These are phyloP conservation scores for Pilasporangium apinafurcum DNA, from an alignment of 352 stramenopile genomes.

Conservation along the genomic window DNA sequence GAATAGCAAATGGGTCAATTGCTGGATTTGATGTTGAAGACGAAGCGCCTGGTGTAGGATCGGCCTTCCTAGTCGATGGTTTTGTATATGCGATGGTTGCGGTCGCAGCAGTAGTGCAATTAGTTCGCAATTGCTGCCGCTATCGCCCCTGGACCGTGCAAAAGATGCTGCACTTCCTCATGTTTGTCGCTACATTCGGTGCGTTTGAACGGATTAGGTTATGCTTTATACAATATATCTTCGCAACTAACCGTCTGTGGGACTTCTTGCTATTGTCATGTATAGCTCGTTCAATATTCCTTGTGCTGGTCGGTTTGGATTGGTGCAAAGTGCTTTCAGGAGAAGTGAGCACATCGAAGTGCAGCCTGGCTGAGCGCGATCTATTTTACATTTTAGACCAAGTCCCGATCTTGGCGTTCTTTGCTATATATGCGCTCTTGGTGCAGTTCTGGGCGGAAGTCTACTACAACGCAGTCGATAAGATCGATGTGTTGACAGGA, in stretches of 20 bases:
- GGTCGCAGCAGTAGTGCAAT: slow-evolving; percentile 46
- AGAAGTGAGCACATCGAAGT: slow-evolving; percentile 48
- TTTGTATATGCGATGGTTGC: slow-evolving; percentile 67
- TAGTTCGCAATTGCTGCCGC: slow-evolving; percentile 78
- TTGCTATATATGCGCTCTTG: slow-evolving; percentile 75
- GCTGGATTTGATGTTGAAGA: slow-evolving; percentile 11
- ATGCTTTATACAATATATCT: not conserved
- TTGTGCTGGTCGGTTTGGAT: slow-evolving; percentile 64
- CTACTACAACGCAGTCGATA: slow-evolving; percentile 85
- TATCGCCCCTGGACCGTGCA: slow-evolving; percentile 84
- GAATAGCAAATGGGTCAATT: too few species aligned
- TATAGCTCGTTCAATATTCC: slow-evolving; percentile 59
- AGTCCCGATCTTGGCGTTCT: slow-evolving; percentile 75
- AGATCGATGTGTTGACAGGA: slow-evolving; percentile 46
- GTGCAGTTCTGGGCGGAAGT: slow-evolving; percentile 87
- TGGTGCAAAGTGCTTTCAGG: slow-evolving; percentile 79
- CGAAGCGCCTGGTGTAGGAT: slow-evolving; percentile 40
- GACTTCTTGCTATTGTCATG: not conserved
- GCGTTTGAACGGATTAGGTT: not conserved
- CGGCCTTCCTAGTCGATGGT: slow-evolving; percentile 59
- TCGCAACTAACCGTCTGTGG: not conserved
- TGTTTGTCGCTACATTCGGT: slow-evolving; percentile 75
- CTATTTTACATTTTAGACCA: slow-evolving; percentile 86
- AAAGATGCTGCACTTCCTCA: slow-evolving; percentile 84
- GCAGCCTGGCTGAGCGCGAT: slow-evolving; percentile 56